A percentile compares a stretch with the other conserved stretches of the same genome.
Evolutionary conservation across 495 filamentous ascomycete species (phyloP).

Genomic region (Corynascus novoguineensis): DNA sequence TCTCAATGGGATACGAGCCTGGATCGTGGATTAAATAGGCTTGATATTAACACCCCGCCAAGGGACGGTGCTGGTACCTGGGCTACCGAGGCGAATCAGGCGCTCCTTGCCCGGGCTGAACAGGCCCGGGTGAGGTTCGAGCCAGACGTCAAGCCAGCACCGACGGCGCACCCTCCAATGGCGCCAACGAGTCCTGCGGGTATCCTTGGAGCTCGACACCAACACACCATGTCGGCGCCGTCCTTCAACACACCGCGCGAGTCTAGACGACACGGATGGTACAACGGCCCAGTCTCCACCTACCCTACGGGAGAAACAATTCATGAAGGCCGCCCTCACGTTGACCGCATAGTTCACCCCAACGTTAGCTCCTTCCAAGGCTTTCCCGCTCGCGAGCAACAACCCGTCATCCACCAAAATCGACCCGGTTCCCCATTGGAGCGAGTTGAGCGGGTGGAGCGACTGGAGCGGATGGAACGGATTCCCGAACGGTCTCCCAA

Average conservation of each 20-base stretch:
- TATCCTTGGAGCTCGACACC: slow-evolving; percentile 31
- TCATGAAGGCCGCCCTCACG: slow-evolving; percentile 35
- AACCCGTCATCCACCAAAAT: slow-evolving; percentile 13
- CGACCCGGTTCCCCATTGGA: slow-evolving; percentile 11
- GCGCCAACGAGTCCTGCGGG: slow-evolving; percentile 7
- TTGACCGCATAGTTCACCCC: slow-evolving; percentile 46
- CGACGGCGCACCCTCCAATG: slow-evolving; percentile 9
- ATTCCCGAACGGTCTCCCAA: slow-evolving; percentile 27
- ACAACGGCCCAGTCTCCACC: slow-evolving; percentile 51
- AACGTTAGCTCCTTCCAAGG: slow-evolving; percentile 42
- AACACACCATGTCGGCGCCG: slow-evolving; percentile 49
- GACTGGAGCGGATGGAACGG: slow-evolving; percentile 32
- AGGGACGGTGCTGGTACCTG: slow-evolving; percentile 50
- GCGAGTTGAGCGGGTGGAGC: slow-evolving; percentile 23
- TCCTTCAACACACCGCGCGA: slow-evolving; percentile 45
- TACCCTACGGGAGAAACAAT: slow-evolving; percentile 32
- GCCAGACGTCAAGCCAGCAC: slow-evolving; percentile 23
- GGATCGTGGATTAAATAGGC: slow-evolving; percentile 65
- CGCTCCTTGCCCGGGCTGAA: slow-evolving; percentile 45
- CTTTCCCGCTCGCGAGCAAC: slow-evolving; percentile 38
- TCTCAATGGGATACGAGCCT: slow-evolving; percentile 71
- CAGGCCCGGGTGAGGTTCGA: slow-evolving; percentile 47
- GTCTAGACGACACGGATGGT: slow-evolving; percentile 62
- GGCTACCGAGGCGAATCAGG: slow-evolving; percentile 46
- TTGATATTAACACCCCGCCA: slow-evolving; percentile 60